phyloP scores from a whole-genome alignment of 2,329 filamentous ascomycete species.

The Apiospora aurea region DNA sequence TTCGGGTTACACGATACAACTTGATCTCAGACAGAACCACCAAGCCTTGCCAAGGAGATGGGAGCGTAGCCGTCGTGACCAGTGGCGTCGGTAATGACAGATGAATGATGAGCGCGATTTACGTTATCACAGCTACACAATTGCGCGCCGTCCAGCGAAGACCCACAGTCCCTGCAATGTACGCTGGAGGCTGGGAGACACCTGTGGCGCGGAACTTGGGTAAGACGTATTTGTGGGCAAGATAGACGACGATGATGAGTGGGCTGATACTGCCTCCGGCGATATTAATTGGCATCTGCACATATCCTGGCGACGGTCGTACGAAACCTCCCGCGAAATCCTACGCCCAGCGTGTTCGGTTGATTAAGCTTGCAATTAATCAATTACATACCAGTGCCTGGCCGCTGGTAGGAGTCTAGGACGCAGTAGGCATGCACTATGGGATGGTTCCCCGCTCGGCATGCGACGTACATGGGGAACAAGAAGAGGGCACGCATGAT shows the following conservation, averaged over 20 bases:
- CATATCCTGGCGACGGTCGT: too few relatives aligned
- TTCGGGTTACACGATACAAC: background rate
- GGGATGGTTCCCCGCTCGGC: conserved; percentile 4
- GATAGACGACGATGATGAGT: background rate
- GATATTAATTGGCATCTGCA: background rate
- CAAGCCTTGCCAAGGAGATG: background rate
- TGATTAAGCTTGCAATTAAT: background rate
- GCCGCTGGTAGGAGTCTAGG: background rate
- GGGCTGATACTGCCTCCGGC: background rate
- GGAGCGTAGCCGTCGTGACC: background rate
- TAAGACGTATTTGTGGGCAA: background rate
- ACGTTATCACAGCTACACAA: background rate
- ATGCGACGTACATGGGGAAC: background rate
- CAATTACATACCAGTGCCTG: conserved; percentile 13
- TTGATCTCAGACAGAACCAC: background rate
- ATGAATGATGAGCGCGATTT: background rate
- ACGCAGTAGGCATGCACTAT: background rate
- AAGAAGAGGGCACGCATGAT: conserved; percentile 2
- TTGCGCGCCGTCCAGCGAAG: background rate
- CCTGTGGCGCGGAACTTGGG: background rate
- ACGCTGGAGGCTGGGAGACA: background rate
- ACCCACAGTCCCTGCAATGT: background rate
- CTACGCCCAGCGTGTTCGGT: too few relatives aligned
- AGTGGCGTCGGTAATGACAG: background rate
- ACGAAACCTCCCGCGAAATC: background rate